Evolutionary conservation across 2,329 filamentous ascomycete species (phyloP).

Genomic region (Zasmidium angulare): DNA sequence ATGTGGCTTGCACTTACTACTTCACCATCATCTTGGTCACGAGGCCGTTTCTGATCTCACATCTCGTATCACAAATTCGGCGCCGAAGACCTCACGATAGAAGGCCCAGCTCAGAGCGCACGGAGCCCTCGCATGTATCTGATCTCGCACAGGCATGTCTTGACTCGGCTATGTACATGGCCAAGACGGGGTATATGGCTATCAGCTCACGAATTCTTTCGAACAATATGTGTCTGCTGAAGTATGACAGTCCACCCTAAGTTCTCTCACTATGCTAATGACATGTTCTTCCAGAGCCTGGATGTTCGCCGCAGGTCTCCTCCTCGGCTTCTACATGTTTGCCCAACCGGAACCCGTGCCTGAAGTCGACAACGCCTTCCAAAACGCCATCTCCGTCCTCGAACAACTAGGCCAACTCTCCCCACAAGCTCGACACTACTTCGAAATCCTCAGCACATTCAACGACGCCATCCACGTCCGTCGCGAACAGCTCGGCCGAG

Average conservation of each 20-base stretch:
- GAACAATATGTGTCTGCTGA: slow-evolving; percentile 60
- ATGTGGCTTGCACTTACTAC: slow-evolving; percentile 60
- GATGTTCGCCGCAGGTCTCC: slow-evolving; percentile 57
- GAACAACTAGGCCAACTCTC: slow-evolving; percentile 50
- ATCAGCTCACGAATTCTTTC: slow-evolving; percentile 45
- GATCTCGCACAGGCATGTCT: slow-evolving; percentile 55
- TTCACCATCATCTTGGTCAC: slow-evolving; percentile 60
- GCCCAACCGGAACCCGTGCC: slow-evolving; percentile 48
- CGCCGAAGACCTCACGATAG: slow-evolving; percentile 1
- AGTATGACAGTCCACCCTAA: slow-evolving; percentile 39
- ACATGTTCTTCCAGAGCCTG: slow-evolving; percentile 42
- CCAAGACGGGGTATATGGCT: slow-evolving; percentile 50
- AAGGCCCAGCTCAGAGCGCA: slow-evolving; percentile 18
- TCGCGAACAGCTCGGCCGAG: slow-evolving; percentile 17
- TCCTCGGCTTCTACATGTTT: slow-evolving; percentile 59
- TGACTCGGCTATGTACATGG: slow-evolving; percentile 56
- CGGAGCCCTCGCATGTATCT: slow-evolving; percentile 20
- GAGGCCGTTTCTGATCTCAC: slow-evolving; percentile 55
- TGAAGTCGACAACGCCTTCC: slow-evolving; percentile 52
- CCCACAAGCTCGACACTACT: slow-evolving; percentile 59
- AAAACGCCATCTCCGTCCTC: slow-evolving; percentile 52
- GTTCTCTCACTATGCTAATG: slow-evolving; percentile 18
- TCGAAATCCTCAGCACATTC: slow-evolving; percentile 50
- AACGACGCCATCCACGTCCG: slow-evolving; percentile 21
- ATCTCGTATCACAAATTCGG: slow-evolving; percentile 42